phyloP scores from a whole-genome alignment of 2,329 filamentous ascomycete species.

The Aureobasidium sp. region DNA sequence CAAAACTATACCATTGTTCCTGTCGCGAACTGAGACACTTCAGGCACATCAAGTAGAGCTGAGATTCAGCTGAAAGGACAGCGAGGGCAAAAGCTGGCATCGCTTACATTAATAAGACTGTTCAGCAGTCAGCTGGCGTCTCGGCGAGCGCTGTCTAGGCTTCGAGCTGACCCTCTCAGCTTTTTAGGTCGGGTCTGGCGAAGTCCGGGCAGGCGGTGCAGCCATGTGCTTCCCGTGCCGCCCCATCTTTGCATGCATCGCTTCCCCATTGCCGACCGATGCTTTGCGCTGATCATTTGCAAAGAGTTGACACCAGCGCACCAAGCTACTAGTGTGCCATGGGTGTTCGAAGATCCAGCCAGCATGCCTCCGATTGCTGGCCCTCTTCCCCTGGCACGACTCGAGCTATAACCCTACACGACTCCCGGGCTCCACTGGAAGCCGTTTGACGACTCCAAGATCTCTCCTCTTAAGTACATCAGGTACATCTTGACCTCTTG shows the following conservation, averaged over 20 bases:
- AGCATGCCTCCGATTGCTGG: neutral
- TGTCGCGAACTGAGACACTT: neutral
- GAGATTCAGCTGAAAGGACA: neutral
- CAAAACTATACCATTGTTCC: neutral
- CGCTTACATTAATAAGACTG: neutral
- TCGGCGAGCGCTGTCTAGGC: neutral
- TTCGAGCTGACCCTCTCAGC: neutral
- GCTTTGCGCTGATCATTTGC: neutral
- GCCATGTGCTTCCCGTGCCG: constrained; percentile 3
- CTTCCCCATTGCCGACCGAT: constrained; percentile 10
- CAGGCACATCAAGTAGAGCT: neutral
- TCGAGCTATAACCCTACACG: constrained; percentile 4
- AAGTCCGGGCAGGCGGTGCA: neutral
- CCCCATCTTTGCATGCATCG: neutral
- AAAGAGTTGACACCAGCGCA: constrained; percentile 2
- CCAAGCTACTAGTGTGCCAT: constrained; percentile 1
- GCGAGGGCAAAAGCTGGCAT: neutral
- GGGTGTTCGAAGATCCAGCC: neutral
- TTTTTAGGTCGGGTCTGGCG: neutral
- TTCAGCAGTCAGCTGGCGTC: neutral
- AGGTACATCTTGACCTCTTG: constrained; percentile 10
- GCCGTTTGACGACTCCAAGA: neutral
- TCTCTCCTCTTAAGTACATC: neutral
- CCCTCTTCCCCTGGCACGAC: neutral
- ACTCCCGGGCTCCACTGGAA: constrained; percentile 1